phyloP scores from a whole-genome alignment of 345 rosid species.

The Litchi chinensis region DNA sequence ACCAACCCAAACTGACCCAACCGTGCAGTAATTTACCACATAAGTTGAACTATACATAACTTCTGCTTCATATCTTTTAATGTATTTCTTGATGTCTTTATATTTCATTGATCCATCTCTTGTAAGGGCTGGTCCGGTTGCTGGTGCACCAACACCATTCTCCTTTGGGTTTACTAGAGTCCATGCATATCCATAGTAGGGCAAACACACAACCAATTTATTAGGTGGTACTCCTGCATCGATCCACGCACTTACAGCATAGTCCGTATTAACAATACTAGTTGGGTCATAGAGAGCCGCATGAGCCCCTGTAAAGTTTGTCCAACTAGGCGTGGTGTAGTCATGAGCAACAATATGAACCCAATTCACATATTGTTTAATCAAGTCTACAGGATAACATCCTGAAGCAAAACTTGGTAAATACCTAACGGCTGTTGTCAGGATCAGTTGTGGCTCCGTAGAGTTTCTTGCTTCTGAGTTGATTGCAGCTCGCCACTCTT shows the following conservation, averaged over 20 bases:
- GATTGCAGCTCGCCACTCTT: background rate
- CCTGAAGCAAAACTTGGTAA: background rate
- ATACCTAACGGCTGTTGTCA: conserved; percentile 17
- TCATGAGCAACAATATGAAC: conserved; percentile 22
- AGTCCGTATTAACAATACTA: conserved; percentile 10
- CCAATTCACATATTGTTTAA: conserved; percentile 27
- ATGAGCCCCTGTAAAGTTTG: conserved; percentile 18
- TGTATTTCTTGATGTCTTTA: conserved; percentile 17
- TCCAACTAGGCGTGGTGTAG: conserved; percentile 19
- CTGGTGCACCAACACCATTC: conserved; percentile 21
- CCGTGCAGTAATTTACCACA: conserved; percentile 26
- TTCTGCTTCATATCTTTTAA: conserved; percentile 25
- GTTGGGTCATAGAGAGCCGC: conserved; percentile 31
- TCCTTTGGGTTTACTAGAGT: conserved; percentile 6
- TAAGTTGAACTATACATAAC: conserved; percentile 28
- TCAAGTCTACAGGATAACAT: conserved; percentile 27
- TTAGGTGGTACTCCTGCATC: conserved; percentile 12
- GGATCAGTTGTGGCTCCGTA: conserved; percentile 1
- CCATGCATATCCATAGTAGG: conserved; percentile 43
- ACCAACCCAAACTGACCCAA: conserved; percentile 36
- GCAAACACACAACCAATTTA: conserved; percentile 32
- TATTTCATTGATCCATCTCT: conserved; percentile 28
- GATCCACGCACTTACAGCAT: conserved; percentile 8
- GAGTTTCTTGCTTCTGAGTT: conserved; percentile 7
- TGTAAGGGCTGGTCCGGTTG: conserved; percentile 13